Base-by-base conservation (phyloP, 2,329 filamentous ascomycete species). In the Calonectria leucothoes region DNA sequence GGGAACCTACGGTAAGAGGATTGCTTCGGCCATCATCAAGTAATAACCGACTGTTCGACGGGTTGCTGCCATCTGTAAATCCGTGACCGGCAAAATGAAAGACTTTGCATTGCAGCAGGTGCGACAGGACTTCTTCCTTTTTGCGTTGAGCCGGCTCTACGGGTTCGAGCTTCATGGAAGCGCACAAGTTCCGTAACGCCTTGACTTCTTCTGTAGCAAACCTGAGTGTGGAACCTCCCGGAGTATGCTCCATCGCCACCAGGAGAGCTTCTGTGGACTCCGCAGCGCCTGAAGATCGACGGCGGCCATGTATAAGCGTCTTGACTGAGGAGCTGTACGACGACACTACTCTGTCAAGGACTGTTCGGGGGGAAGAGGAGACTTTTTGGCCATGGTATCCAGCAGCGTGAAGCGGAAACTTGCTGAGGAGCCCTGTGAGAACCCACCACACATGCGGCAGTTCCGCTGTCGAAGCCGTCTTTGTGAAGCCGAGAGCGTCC, bases 41-140 rank as follows among this genome's bases (percentile, higher is more conserved):
- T 23, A 74, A 31, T 14, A 79, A 49, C 6, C 14, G 14, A 39
- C 76, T 78, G 31, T 72, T 25, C 2, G 57, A 71, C 0, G 76
- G 75, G 29, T 79, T 64, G 1, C 37, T 64, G 2, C 37, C 20
- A 10, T 70, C n/a, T 0, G 55, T 42, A 12, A 17, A 14, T 3
- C 83, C 85, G 67, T 86, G 85, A 10, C 86, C 83, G 1, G 86
- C 85, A 65, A 88, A 88, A 71, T 87, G 85, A 70, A 86, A 85
- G 6, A 87, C 82, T 15, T 78, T 74, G 75, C 82, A 83, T 0
- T 31, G 55, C 3, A 23, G 55, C 4, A 86, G 67, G 3, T 71
- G 42, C 0, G 25, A 12, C 0, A 84, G 2, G 3, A 85, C 70
- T 4, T 82, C 78, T 15, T 73, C 52, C 35, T 76, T 80, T 8